Evolutionary conservation across 2,329 filamentous ascomycete genomes (phyloP).

Genomic region (Thelonectria discophora): DNA sequence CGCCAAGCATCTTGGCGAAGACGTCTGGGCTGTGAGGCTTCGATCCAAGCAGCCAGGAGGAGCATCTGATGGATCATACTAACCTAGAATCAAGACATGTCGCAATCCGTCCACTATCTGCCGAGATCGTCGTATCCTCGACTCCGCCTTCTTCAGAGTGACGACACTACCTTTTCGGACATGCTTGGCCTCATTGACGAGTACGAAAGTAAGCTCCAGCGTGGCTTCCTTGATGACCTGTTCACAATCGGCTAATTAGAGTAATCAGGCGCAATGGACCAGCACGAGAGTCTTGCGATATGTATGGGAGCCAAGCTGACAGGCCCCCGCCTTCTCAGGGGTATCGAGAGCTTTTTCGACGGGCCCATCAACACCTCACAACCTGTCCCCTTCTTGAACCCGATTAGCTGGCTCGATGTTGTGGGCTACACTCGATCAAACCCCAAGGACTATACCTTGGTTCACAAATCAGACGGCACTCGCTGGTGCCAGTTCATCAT

Average conservation of each 20-base stretch:
- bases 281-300: constrained; percentile 86
- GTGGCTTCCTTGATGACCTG: constrained; percentile 5
- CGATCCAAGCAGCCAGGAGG: background rate
- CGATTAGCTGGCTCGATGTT: constrained; percentile 84
- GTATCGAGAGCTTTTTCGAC: constrained; percentile 87
- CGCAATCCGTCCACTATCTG: constrained; percentile 62
- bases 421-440: constrained; percentile 85
- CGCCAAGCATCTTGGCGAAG: background rate
- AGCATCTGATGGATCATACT: constrained; percentile 14
- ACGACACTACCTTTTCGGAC: constrained; percentile 74
- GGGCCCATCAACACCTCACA: constrained; percentile 70
- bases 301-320: constrained; percentile 86
- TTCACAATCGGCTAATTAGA: constrained; percentile 30
- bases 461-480: constrained; percentile 72
- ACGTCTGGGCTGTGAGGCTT: background rate
- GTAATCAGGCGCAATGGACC: constrained; percentile 74
- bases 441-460: constrained; percentile 79
- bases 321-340: constrained; percentile 83
- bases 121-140: constrained; percentile 55
- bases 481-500: constrained; percentile 83
- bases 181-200: constrained; percentile 77
- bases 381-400: constrained; percentile 66
- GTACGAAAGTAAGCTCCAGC: constrained; percentile 69
- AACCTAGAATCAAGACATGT: constrained; percentile 34
- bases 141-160: constrained; percentile 62